These are phyloP conservation scores for Sarocladium brachiariae DNA, from an alignment of 2,329 filamentous ascomycete genomes.

Conservation along the genomic window DNA sequence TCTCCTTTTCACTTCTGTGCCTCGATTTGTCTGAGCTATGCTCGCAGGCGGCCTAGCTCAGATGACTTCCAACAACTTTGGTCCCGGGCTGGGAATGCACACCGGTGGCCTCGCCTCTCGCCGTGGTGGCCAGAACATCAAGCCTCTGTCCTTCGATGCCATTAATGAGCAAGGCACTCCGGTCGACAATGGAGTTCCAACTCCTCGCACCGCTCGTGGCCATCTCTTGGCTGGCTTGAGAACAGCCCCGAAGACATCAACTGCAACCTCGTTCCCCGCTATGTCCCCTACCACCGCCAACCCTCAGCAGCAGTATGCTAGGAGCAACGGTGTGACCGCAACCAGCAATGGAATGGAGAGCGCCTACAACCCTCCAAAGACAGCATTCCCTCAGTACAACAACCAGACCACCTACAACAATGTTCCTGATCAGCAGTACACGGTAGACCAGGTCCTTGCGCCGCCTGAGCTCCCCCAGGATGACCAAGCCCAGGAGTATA, in stretches of 20 bases:
- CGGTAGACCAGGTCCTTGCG: slow-evolving; percentile 80
- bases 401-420: slow-evolving; percentile 24
- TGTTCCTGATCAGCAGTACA: slow-evolving; percentile 50
- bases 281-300: slow-evolving; percentile 47
- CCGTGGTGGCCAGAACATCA: slow-evolving; percentile 80
- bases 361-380: slow-evolving; percentile 44
- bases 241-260: slow-evolving; percentile 83
- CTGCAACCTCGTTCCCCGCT: slow-evolving; percentile 64
- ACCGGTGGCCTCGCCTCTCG: slow-evolving; percentile 74
- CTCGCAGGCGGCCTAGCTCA: slow-evolving; percentile 99
- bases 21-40: slow-evolving; percentile 47
- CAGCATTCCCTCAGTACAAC: slow-evolving; percentile 45
- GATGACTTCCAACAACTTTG: slow-evolving; percentile 87
- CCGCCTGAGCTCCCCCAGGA: slow-evolving; percentile 75
- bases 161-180: slow-evolving; percentile 59
- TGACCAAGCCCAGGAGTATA: slow-evolving; percentile 56
- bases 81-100: slow-evolving; percentile 68
- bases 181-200: slow-evolving; percentile 63
- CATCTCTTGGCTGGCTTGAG: slow-evolving; percentile 89
- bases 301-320: slow-evolving; percentile 34
- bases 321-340: slow-evolving; percentile 33
- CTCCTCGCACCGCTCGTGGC: slow-evolving; percentile 88
- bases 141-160: slow-evolving; percentile 74
- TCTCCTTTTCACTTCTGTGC: not conserved
- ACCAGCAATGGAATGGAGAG: slow-evolving; percentile 38